phyloP scores from a whole-genome alignment of 345 rosid species.

The Salix caprea region DNA sequence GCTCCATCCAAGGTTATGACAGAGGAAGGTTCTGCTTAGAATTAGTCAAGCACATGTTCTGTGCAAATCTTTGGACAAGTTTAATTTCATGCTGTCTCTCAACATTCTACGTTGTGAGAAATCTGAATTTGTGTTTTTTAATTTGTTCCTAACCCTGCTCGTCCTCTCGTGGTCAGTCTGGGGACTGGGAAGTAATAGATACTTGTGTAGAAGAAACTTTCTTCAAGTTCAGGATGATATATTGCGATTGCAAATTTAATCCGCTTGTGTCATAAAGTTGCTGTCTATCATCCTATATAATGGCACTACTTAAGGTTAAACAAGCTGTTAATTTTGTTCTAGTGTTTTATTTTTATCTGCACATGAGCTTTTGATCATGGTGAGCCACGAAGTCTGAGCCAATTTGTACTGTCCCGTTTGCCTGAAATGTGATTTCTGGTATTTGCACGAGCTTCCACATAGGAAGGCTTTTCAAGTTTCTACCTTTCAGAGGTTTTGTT shows the following conservation, averaged over 20 bases:
- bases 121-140: neutral
- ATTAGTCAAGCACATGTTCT: neutral
- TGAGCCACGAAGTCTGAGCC: too few species aligned
- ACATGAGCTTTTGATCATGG: too few species aligned
- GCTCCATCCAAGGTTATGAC: constrained; percentile 38
- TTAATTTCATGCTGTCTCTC: neutral
- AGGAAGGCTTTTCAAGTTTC: too few species aligned
- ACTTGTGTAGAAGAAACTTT: neutral
- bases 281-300: too few species aligned
- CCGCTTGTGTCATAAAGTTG: too few species aligned
- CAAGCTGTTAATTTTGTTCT: too few species aligned
- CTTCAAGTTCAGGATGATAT: neutral
- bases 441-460: too few species aligned
- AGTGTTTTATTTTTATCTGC: too few species aligned
- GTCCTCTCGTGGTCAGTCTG: neutral
- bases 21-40: constrained; percentile 46
- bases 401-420: too few species aligned
- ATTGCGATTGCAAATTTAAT: neutral
- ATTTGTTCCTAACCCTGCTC: neutral
- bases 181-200: neutral
- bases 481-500: too few species aligned
- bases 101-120: neutral
- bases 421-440: too few species aligned
- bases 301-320: too few species aligned
- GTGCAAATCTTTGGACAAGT: neutral